Base-by-base conservation (phyloP, 2,329 filamentous ascomycete genomes). In the Aspergillus neoniger region DNA sequence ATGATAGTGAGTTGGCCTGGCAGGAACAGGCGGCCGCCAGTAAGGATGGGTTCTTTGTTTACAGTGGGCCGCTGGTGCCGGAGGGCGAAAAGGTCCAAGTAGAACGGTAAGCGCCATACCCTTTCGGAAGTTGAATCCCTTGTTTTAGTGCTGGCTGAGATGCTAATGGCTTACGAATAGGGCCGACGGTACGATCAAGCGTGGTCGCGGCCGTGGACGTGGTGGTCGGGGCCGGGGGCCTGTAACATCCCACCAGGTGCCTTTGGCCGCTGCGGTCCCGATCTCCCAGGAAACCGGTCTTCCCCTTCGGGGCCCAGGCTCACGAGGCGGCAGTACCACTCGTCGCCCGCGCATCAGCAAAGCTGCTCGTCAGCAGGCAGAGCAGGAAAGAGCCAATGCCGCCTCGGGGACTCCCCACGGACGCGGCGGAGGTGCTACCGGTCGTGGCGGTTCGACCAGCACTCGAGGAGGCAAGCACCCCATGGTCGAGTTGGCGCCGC, bases 1-100 rank as follows among this genome's bases (percentile, higher is more conserved):
- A 99, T 70, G 95, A 99, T 73, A 96, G 92, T 1, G 95, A 99
- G 75, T 77, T 97, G 72, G 83, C 96, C 0, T 98, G 94, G 94
- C 92, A 98, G 77, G 92, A 96, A 71, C 91, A 96, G 73, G 94
- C 94, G 6, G 92, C 94, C 4, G 93, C 95, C 50, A 94, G 91
- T 67, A 91, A 94, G 68, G 95, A 98, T 73, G 95, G 95, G 1
- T 99, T 98, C 80, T 99, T 98, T 74, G 95, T 99, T 1, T 99
- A 97, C 77, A 96, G 91, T 62, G 95, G 95, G 3, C 94, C 94
- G 8, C 81, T 99, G 50, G 86, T 98, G 21, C 90, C 90, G 5
- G 92, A 96, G 76, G 91, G 89, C 21, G 90, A 96, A 78, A 94
- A 95, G 77, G 81, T 86, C 43, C 78, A 83, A 58, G 81, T 88